phyloP scores from a whole-genome alignment of 345 rosid species.

The Durio zibethinus region DNA sequence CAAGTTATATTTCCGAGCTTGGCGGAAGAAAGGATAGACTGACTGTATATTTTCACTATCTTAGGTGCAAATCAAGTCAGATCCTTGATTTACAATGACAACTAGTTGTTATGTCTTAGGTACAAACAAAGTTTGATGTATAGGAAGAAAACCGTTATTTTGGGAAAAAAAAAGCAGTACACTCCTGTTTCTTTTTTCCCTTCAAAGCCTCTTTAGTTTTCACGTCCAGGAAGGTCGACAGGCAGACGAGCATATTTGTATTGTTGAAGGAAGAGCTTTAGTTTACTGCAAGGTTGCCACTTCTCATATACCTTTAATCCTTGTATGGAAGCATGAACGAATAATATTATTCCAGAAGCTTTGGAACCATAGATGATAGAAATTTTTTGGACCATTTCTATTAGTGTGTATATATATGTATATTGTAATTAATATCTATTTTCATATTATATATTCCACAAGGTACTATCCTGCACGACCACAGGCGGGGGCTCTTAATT shows the following conservation, averaged over 20 bases:
- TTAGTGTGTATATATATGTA: too few relatives aligned
- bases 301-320: too few relatives aligned
- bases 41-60: neutral
- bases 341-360: neutral
- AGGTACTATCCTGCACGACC: neutral
- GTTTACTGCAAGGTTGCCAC: too few relatives aligned
- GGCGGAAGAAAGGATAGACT: neutral
- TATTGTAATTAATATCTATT: too few relatives aligned
- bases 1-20: neutral
- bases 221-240: neutral
- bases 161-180: too few relatives aligned
- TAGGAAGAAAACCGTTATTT: too few relatives aligned
- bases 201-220: neutral
- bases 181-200: neutral
- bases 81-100: too few relatives aligned
- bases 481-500: too few relatives aligned
- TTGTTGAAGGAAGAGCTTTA: too few relatives aligned
- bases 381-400: neutral
- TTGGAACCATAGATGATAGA: neutral
- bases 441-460: neutral
- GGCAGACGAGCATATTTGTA: too few relatives aligned
- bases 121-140: too few relatives aligned
- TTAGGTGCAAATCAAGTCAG: neutral
- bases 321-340: neutral
- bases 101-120: too few relatives aligned